phyloP scores from a whole-genome alignment of 148 eudicot species.

The Heliosperma pusillum region DNA sequence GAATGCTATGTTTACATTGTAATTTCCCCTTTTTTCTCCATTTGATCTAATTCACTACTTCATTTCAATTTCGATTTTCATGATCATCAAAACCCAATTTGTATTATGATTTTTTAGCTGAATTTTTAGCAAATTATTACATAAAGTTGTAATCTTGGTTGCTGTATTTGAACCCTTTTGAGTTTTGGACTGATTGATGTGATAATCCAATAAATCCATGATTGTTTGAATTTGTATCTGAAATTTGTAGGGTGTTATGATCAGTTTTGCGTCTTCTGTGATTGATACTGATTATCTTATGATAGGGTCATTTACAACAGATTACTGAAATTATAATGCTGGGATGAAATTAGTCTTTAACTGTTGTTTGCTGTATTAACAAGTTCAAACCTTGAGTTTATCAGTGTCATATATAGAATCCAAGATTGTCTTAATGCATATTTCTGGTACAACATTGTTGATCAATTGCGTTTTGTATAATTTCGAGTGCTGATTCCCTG shows the following conservation, averaged over 20 bases:
- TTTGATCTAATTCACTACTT: background rate
- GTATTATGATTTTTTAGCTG: conserved; percentile 8
- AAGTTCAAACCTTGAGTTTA: background rate
- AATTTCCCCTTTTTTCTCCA: conserved; percentile 6
- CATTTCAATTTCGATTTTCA: background rate
- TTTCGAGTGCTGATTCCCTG: no score
- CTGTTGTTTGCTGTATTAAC: background rate
- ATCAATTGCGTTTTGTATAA: no score
- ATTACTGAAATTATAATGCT: background rate
- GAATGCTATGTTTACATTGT: conserved; percentile 97
- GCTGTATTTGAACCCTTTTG: background rate
- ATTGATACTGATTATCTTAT: background rate
- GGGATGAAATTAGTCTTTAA: background rate
- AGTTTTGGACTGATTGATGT: background rate
- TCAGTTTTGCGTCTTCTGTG: background rate
- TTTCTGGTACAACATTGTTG: background rate
- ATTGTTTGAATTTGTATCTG: background rate
- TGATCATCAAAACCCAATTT: conserved; percentile 5
- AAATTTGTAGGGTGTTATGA: background rate
- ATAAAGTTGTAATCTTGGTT: conserved; percentile 12
- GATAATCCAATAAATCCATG: background rate
- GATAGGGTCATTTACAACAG: background rate
- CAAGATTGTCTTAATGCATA: background rate
- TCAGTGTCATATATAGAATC: background rate
- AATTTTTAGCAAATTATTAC: background rate